These are phyloP conservation scores for Apophysomyces variabilis DNA, from an alignment of 371 early-diverging fungal genomes.

Conservation along the genomic window DNA sequence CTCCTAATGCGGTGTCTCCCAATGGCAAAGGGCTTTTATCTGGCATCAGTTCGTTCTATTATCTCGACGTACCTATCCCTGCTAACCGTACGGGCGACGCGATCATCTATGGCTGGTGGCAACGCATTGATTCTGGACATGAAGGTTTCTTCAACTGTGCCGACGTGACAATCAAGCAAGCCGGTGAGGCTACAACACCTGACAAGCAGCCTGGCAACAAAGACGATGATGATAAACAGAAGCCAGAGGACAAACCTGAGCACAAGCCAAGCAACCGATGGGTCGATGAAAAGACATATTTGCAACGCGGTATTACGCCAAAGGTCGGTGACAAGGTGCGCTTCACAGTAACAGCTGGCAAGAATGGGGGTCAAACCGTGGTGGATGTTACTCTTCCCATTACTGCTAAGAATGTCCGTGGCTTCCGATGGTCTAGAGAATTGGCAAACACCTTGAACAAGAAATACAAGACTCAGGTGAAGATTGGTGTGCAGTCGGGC, in stretches of 20 bases:
- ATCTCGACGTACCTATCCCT: constrained; percentile 6
- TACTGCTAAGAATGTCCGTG: not conserved
- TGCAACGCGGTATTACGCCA: constrained; percentile 39
- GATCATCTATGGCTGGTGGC: constrained; percentile 4
- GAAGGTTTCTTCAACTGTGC: constrained; percentile 14
- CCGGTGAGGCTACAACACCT: constrained; percentile 27
- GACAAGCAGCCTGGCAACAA: constrained; percentile 43
- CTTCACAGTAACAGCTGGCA: not conserved
- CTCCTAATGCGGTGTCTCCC: not conserved
- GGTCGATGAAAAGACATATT: constrained; percentile 10
- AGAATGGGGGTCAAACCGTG: not conserved
- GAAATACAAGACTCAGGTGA: not conserved
- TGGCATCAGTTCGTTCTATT: not conserved
- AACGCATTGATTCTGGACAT: constrained; percentile 7
- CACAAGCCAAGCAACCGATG: constrained; percentile 74
- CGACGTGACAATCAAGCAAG: constrained; percentile 24
- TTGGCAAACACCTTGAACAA: not conserved
- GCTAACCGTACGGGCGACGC: constrained; percentile 8
- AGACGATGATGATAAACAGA: constrained; percentile 47
- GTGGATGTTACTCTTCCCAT: not conserved
- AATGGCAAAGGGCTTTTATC: constrained; percentile 4
- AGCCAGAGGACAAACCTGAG: constrained; percentile 36
- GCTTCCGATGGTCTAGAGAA: not conserved
- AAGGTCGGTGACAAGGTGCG: constrained; percentile 70
- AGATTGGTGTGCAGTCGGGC: not conserved